Evolutionary conservation across 2,329 filamentous ascomycete species (phyloP).

Genomic region (Colletotrichum cuscutae): DNA sequence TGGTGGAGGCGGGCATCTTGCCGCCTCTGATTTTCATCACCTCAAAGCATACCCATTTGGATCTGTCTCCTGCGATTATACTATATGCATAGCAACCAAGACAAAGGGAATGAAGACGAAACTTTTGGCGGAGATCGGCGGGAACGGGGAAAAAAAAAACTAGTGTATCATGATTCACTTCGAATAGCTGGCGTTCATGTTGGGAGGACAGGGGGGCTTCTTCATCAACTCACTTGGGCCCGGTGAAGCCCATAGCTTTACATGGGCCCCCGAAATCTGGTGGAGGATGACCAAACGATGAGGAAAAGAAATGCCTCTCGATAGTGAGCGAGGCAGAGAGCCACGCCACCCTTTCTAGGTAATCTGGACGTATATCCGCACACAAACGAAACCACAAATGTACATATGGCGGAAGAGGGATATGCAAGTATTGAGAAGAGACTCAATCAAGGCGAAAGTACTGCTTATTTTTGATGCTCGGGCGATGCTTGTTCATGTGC

Average conservation of each 20-base stretch:
- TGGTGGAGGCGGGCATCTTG: constrained; percentile 5
- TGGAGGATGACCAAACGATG: neutral
- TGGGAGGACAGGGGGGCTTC: constrained; percentile 9
- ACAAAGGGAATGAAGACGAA: constrained; percentile 23
- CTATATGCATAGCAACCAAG: constrained; percentile 32
- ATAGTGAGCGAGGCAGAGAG: neutral
- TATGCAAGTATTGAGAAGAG: constrained; percentile 9
- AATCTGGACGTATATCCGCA: constrained; percentile 30
- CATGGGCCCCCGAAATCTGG: neutral
- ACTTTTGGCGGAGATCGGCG: neutral
- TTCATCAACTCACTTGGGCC: neutral
- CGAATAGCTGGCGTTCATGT: constrained; percentile 28
- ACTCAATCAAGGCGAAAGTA: constrained; percentile 19
- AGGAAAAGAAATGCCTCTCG: neutral
- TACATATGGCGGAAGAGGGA: constrained; percentile 25
- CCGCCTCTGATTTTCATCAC: constrained; percentile 31
- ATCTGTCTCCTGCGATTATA: constrained; percentile 35
- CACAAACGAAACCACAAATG: constrained; percentile 8
- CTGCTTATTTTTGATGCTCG: neutral
- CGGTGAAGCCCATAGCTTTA: neutral
- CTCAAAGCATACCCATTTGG: constrained; percentile 34
- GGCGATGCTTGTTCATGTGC: neutral
- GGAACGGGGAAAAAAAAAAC: constrained; percentile 17
- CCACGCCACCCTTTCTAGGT: constrained; percentile 12
- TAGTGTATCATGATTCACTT: constrained; percentile 27